A percentile compares a stretch with the other conserved stretches of the same genome.
These are phyloP conservation scores for Typha latifolia DNA, from an alignment of 176 grass and related monocot genomes.

Conservation along the genomic window DNA sequence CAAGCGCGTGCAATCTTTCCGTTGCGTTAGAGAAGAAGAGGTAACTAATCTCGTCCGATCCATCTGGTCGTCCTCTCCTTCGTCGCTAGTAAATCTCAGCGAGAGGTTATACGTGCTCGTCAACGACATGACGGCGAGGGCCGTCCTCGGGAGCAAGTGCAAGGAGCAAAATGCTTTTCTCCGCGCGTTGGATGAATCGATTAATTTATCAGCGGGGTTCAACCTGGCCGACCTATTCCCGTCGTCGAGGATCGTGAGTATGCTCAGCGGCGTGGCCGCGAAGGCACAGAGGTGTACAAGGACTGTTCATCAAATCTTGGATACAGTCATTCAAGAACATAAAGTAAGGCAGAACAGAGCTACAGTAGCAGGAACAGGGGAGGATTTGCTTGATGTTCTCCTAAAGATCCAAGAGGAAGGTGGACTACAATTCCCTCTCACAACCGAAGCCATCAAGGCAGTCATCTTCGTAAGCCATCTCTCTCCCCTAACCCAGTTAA, in stretches of 20 bases:
- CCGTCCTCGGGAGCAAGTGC: constrained; percentile 6
- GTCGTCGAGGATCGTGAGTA: neutral
- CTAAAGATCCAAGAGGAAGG: constrained; percentile 17
- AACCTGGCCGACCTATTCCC: constrained; percentile 9
- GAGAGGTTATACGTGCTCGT: neutral
- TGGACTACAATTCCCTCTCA: neutral
- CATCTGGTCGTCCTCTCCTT: neutral
- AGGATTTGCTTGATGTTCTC: constrained; percentile 22
- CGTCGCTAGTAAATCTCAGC: constrained; percentile 5
- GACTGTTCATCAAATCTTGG: constrained; percentile 3
- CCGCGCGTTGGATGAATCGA: neutral
- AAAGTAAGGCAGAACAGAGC: neutral
- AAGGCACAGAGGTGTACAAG: constrained; percentile 11
- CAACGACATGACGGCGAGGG: neutral
- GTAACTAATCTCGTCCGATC: neutral
- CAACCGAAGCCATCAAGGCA: constrained; percentile 15
- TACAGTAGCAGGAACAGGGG: neutral
- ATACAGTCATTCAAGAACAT: constrained; percentile 8
- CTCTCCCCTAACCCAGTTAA: neutral
- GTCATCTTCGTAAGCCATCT: constrained; percentile 15
- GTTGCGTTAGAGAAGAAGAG: constrained; percentile 7
- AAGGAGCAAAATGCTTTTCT: neutral
- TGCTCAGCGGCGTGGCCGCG: neutral
- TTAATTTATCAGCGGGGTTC: neutral
- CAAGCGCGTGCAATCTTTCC: neutral